Conservation (phyloP, 179 eudicot genomes). For the Silene coronaria region DNA sequence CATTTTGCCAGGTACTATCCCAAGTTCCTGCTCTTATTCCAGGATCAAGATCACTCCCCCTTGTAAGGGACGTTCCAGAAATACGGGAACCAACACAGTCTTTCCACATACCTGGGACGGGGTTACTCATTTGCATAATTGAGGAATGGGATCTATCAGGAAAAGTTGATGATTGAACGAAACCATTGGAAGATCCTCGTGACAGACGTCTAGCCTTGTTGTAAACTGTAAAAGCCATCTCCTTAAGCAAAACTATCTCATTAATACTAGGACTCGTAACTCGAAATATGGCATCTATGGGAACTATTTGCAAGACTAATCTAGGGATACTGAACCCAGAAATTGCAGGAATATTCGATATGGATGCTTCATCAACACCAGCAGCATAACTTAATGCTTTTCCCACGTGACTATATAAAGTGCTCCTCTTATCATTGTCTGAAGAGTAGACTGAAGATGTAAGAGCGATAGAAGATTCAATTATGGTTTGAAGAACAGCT, state of each 20-base stretch:
- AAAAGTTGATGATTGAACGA: slow-evolving; percentile 40
- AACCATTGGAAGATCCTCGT: slow-evolving; percentile 54
- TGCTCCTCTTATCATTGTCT: slow-evolving; percentile 76
- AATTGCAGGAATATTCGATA: slow-evolving; percentile 70
- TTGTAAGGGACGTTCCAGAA: slow-evolving; percentile 48
- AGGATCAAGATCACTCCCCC: slow-evolving; percentile 79
- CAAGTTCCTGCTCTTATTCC: slow-evolving; percentile 64
- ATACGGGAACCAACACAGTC: slow-evolving; percentile 71
- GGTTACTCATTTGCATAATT: slow-evolving; percentile 61
- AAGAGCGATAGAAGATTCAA: slow-evolving; percentile 72
- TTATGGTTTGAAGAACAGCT: slow-evolving; percentile 74
- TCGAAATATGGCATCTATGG: slow-evolving; percentile 81
- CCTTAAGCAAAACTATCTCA: slow-evolving; percentile 77
- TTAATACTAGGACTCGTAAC: slow-evolving; percentile 72
- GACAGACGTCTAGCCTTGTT: slow-evolving; percentile 85
- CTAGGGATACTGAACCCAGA: slow-evolving; percentile 89
- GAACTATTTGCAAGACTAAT: slow-evolving; percentile 80
- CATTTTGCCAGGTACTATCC: slow-evolving; percentile 87
- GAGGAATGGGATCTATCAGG: slow-evolving; percentile 62
- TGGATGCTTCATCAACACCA: slow-evolving; percentile 77
- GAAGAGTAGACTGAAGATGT: slow-evolving; percentile 61
- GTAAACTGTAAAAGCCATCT: slow-evolving; percentile 93
- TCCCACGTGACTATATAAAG: slow-evolving; percentile 66
- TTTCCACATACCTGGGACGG: slow-evolving; percentile 88
- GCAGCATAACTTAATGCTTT: slow-evolving; percentile 80